phyloP scores from a whole-genome alignment of 371 early-diverging fungal species.

The Rhizopus delemar region DNA sequence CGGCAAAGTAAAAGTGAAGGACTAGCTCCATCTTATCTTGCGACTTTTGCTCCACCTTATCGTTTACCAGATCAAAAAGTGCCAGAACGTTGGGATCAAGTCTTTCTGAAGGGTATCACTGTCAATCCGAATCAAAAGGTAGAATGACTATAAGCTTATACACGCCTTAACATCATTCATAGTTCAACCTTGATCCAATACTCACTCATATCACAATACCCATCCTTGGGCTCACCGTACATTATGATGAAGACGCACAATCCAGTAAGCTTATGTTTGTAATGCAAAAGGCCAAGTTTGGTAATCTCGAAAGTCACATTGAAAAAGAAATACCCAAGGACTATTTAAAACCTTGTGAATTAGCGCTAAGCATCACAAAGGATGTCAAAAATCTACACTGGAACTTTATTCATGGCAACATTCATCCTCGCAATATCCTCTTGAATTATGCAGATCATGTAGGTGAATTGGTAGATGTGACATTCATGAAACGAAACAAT shows the following conservation, averaged over 20 bases:
- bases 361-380: conserved; percentile 45
- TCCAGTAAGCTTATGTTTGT: conserved; percentile 45
- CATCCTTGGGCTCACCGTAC: conserved; percentile 40
- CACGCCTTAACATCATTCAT: conserved; percentile 4
- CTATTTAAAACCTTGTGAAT: conserved; percentile 35
- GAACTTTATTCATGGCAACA: conserved; percentile 48
- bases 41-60: conserved; percentile 46
- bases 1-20: conserved; percentile 35
- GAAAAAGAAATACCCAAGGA: conserved; percentile 30
- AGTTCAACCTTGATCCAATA: conserved; percentile 34
- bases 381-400: conserved; percentile 47
- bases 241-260: conserved; percentile 32
- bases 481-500: conserved; percentile 39
- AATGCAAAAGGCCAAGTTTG: conserved; percentile 42
- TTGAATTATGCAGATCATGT: conserved; percentile 42
- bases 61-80: conserved; percentile 25
- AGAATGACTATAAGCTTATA: background rate
- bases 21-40: conserved; percentile 43
- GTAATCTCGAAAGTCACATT: conserved; percentile 38
- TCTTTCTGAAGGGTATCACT: conserved; percentile 47
- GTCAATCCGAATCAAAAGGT: conserved; percentile 40
- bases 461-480: conserved; percentile 43
- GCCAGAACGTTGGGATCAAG: conserved; percentile 48
- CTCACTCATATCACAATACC: conserved; percentile 29
- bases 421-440: conserved; percentile 47